phyloP scores from a whole-genome alignment of 2,329 filamentous ascomycete genomes.

The Aspergillus sp. region DNA sequence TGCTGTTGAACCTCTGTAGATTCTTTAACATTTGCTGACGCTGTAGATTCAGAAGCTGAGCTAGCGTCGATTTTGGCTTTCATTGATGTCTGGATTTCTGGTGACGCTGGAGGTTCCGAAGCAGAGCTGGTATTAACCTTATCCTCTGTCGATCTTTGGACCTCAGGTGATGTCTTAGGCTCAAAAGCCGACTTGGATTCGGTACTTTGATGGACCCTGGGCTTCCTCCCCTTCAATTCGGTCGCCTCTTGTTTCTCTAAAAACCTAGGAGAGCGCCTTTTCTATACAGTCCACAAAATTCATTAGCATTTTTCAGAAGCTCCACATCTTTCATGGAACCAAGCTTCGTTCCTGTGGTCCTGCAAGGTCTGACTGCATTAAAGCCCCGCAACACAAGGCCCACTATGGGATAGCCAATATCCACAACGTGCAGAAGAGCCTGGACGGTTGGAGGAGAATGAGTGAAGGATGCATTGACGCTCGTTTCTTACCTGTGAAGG shows the following conservation, averaged over 20 bases:
- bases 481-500: neutral
- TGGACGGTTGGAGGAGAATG: neutral
- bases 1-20: too few relatives aligned
- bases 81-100: too few relatives aligned
- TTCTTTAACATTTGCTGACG: too few relatives aligned
- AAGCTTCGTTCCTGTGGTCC: neutral
- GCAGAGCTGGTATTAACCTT: too few relatives aligned
- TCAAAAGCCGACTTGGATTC: too few relatives aligned
- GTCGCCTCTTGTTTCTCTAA: neutral
- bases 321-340: neutral
- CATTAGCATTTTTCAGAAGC: neutral
- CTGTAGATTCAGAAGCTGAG: too few relatives aligned
- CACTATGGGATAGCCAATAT: too few relatives aligned
- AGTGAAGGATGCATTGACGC: conserved; percentile 11
- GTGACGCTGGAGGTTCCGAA: too few relatives aligned
- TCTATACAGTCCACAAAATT: neutral
- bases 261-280: neutral
- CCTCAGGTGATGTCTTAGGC: too few relatives aligned
- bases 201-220: neutral
- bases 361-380: neutral
- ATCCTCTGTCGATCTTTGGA: too few relatives aligned
- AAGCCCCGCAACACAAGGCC: neutral
- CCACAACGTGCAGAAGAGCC: neutral
- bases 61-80: too few relatives aligned
- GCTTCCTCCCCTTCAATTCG: neutral